A percentile compares a stretch with the other conserved stretches of the same genome.
Conservation (phyloP, 1,139 yeast species). For the Taphrina communis region DNA sequence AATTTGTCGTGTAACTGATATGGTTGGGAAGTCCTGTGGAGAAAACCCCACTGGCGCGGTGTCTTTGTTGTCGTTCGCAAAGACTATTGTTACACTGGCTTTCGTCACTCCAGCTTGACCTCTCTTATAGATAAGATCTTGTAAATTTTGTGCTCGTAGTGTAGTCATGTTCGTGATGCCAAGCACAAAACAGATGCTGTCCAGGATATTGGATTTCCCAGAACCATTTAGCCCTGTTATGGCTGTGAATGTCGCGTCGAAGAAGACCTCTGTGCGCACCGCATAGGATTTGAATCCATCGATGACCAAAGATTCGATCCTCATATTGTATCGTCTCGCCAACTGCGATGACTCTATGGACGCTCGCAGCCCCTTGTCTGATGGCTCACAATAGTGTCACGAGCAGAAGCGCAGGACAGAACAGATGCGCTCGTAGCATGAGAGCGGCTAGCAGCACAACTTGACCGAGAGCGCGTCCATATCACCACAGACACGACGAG, state of each 20-base stretch:
- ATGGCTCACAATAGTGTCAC: not conserved
- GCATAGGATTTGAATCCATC: slow-evolving; percentile 99
- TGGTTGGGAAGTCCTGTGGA: slow-evolving; percentile 70
- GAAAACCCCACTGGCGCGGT: slow-evolving; percentile 84
- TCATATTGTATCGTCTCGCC: slow-evolving; percentile 59
- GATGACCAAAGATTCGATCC: slow-evolving; percentile 90
- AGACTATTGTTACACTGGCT: slow-evolving; percentile 94
- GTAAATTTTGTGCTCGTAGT: slow-evolving; percentile 89
- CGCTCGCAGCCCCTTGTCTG: not conserved
- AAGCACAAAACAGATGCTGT: slow-evolving; percentile 96
- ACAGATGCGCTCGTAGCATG: not conserved
- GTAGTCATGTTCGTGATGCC: slow-evolving; percentile 95
- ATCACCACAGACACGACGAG: too few species aligned
- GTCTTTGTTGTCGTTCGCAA: slow-evolving; percentile 77
- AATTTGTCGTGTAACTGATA: slow-evolving; percentile 82
- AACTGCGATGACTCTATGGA: not conserved
- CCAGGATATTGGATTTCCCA: slow-evolving; percentile 92
- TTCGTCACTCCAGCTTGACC: slow-evolving; percentile 98
- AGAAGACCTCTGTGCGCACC: slow-evolving; percentile 91
- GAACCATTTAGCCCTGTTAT: slow-evolving; percentile 98
- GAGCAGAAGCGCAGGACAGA: not conserved
- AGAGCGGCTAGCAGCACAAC: not conserved
- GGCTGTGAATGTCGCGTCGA: slow-evolving; percentile 97
- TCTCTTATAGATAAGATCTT: slow-evolving; percentile 91
- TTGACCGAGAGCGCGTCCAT: too few species aligned